These are phyloP conservation scores for Coix lacrymajobi DNA, from an alignment of 176 grass and related monocot genomes.

Conservation along the genomic window DNA sequence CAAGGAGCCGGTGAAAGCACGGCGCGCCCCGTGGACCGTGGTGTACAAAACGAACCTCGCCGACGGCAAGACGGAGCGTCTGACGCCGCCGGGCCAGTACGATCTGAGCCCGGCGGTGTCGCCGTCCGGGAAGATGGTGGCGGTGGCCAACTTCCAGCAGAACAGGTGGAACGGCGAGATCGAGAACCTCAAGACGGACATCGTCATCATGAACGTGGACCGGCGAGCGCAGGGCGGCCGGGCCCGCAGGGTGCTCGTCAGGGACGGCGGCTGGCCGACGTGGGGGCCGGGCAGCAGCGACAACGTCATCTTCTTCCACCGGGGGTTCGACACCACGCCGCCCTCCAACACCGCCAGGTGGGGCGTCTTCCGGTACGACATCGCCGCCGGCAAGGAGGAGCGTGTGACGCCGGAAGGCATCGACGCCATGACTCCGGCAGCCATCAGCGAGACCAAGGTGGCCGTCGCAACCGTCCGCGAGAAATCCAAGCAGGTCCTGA, in stretches of 20 bases:
- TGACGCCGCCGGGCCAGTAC: not conserved
- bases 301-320: slow-evolving; percentile 44
- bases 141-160: slow-evolving; percentile 14
- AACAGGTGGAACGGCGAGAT: slow-evolving; percentile 33
- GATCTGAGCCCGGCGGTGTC: slow-evolving; percentile 44
- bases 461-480: slow-evolving; percentile 27
- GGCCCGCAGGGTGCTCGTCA: not conserved
- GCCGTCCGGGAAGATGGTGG: slow-evolving; percentile 38
- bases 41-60: slow-evolving; percentile 33
- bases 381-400: not conserved
- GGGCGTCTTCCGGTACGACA: slow-evolving; percentile 22
- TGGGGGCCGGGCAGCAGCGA: slow-evolving; percentile 36
- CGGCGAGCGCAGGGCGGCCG: not conserved
- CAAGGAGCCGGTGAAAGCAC: not conserved
- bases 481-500: not conserved
- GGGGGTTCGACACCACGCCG: not conserved
- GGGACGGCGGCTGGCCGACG: slow-evolving; percentile 34
- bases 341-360: not conserved
- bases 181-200: slow-evolving; percentile 32
- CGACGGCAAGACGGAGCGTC: not conserved
- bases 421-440: slow-evolving; percentile 36
- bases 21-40: not conserved
- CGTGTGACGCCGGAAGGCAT: not conserved
- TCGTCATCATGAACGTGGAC: slow-evolving; percentile 40
- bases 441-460: slow-evolving; percentile 35